Conservation (phyloP, 257 asterid genomes). For the Schizonepeta tenuifolia region DNA sequence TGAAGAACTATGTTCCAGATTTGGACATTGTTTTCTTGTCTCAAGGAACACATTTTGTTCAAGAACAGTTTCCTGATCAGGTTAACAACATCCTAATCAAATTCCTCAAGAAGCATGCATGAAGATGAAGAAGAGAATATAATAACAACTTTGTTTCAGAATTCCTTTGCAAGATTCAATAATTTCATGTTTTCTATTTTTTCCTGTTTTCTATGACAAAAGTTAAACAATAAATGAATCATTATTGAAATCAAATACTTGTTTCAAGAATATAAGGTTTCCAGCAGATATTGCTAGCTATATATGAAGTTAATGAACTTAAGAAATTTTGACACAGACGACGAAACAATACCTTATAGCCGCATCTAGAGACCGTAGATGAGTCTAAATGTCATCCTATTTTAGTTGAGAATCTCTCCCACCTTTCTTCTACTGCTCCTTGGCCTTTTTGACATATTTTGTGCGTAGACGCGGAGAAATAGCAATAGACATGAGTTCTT, state of each 20-base stretch:
- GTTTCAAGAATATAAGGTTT: no score
- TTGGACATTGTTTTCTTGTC: conserved; percentile 45
- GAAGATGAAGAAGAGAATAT: background rate
- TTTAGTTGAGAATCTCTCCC: background rate
- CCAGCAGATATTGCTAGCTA: no score
- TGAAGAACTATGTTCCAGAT: conserved; percentile 44
- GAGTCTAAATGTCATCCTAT: no score
- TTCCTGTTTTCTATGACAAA: no score
- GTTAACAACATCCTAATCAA: conserved; percentile 42
- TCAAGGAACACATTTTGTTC: conserved; percentile 53
- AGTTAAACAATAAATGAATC: no score
- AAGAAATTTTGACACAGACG: no score
- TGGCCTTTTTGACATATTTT: conserved; percentile 44
- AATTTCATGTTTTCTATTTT: no score
- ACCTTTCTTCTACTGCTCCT: conserved; percentile 48
- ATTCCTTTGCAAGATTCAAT: no score
- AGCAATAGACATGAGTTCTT: conserved; percentile 85
- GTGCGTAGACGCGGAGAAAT: conserved; percentile 76
- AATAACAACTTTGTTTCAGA: background rate
- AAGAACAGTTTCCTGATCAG: conserved; percentile 52
- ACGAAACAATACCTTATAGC: no score
- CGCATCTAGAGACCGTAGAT: no score
- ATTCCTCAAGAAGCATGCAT: conserved; percentile 42
- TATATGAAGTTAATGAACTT: no score
- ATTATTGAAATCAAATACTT: no score